Conservation (phyloP, 495 filamentous ascomycete species). For the Hyaloscypha variabilis region DNA sequence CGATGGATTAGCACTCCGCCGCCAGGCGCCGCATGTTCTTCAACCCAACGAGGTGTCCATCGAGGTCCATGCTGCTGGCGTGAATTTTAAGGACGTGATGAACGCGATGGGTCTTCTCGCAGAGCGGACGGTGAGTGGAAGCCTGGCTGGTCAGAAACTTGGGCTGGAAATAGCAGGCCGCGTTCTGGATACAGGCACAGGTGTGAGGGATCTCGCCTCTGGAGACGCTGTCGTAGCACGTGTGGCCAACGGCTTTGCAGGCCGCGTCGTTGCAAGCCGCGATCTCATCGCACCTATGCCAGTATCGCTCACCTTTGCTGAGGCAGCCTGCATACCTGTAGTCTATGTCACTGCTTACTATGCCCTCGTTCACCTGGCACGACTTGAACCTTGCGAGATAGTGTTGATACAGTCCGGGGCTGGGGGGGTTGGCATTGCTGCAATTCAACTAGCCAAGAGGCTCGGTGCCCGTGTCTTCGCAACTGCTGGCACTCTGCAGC, state of each 20-base stretch:
- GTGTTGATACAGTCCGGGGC: conserved; percentile 63
- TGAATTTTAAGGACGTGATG: conserved; percentile 51
- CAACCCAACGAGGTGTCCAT: conserved; percentile 42
- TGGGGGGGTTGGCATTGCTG: conserved; percentile 62
- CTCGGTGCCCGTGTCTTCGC: conserved; percentile 60
- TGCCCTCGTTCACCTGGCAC: conserved; percentile 45
- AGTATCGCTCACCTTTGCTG: conserved; percentile 54
- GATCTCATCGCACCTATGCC: too few species aligned
- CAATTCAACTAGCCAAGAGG: conserved; percentile 55
- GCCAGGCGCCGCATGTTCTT: too few species aligned
- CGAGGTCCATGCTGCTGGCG: conserved; percentile 41
- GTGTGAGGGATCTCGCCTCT: too few species aligned
- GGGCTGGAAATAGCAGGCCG: too few species aligned
- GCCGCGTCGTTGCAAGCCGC: too few species aligned
- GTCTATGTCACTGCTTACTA: conserved; percentile 61
- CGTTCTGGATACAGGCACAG: too few species aligned
- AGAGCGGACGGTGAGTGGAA: too few species aligned
- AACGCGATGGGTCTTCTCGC: conserved; percentile 53
- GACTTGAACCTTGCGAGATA: conserved; percentile 50
- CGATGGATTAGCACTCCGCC: too few species aligned
- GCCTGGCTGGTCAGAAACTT: too few species aligned
- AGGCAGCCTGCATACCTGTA: conserved; percentile 57
- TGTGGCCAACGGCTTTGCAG: too few species aligned
- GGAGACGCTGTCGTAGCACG: too few species aligned
- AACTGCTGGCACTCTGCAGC: conserved; percentile 54